A percentile compares a stretch with the other conserved stretches of the same genome.
Evolutionary conservation across 495 filamentous ascomycete genomes (phyloP).

Genomic region (Filosporella fistucella): DNA sequence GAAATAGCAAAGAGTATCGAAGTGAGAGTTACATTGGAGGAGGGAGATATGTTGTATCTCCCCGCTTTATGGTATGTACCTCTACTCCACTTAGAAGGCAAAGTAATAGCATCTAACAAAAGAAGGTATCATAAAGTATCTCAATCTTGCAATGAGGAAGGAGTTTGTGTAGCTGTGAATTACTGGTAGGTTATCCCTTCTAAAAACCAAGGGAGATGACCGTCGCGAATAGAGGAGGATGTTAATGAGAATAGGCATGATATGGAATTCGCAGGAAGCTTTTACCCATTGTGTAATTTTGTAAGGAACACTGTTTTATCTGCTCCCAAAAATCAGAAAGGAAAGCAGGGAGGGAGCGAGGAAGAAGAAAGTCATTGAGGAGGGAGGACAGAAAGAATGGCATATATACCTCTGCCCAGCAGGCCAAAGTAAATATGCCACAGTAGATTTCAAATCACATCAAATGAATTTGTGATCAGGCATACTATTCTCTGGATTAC

Average conservation of each 20-base stretch:
- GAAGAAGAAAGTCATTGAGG: too few relatives aligned
- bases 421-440: too few relatives aligned
- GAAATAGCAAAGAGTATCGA: constrained; percentile 46
- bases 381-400: too few relatives aligned
- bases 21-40: constrained; percentile 55
- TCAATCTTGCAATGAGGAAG: constrained; percentile 56
- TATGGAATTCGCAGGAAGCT: constrained; percentile 58
- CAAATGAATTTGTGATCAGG: too few relatives aligned
- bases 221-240: neutral
- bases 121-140: constrained; percentile 64
- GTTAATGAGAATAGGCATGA: constrained; percentile 49
- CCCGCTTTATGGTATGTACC: constrained; percentile 63
- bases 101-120: constrained; percentile 1
- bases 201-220: neutral
- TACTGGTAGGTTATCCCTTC: constrained; percentile 55
- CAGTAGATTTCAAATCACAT: too few relatives aligned
- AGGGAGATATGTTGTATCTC: constrained; percentile 79
- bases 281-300: constrained; percentile 52
- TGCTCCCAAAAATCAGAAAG: neutral
- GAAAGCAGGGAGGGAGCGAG: too few relatives aligned
- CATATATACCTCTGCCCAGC: too few relatives aligned
- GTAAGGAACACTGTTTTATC: constrained; percentile 32
- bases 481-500: too few relatives aligned
- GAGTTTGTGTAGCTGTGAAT: constrained; percentile 70
- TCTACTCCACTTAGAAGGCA: neutral